Conservation (phyloP, 164 flowering plant species). For the Platanus orientalis region DNA sequence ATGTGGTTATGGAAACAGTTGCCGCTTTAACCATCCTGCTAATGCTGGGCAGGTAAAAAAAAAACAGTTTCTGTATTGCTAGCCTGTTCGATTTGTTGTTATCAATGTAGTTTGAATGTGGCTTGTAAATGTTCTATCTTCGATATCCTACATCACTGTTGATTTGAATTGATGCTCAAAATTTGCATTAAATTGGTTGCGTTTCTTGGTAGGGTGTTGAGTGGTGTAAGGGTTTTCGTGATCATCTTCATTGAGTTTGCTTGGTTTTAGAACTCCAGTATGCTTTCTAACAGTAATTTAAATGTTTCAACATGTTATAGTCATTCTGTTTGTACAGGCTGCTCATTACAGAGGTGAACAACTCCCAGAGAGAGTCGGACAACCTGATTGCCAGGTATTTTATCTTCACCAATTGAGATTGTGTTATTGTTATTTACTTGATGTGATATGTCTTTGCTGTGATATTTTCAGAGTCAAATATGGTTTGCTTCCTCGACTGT, state of each 20-base stretch:
- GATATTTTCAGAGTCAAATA: neutral
- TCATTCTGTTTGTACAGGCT: slow-evolving; percentile 27
- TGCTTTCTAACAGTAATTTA: slow-evolving; percentile 1
- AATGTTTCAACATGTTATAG: slow-evolving; percentile 3
- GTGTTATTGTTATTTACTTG: neutral
- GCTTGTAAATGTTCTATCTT: neutral
- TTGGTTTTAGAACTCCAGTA: neutral
- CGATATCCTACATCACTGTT: neutral
- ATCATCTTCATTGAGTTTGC: slow-evolving; percentile 3
- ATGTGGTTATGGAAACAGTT: slow-evolving; percentile 65
- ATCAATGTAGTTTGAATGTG: neutral
- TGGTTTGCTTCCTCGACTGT: neutral
- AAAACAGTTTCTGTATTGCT: too few relatives aligned
- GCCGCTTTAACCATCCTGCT: slow-evolving; percentile 64
- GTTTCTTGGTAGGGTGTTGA: neutral
- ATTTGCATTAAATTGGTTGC: neutral
- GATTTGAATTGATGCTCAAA: neutral
- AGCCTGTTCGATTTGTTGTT: neutral
- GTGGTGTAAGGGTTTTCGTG: neutral
- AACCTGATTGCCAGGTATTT: slow-evolving; percentile 75
- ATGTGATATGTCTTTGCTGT: neutral
- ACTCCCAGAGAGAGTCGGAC: slow-evolving; percentile 80
- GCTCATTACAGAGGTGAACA: slow-evolving; percentile 40
- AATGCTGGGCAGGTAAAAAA: slow-evolving; percentile 37
- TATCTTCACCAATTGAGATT: slow-evolving; percentile 5